Base-by-base conservation (phyloP, 73 alveolate genomes). In the Symbiodinium natans region DNA sequence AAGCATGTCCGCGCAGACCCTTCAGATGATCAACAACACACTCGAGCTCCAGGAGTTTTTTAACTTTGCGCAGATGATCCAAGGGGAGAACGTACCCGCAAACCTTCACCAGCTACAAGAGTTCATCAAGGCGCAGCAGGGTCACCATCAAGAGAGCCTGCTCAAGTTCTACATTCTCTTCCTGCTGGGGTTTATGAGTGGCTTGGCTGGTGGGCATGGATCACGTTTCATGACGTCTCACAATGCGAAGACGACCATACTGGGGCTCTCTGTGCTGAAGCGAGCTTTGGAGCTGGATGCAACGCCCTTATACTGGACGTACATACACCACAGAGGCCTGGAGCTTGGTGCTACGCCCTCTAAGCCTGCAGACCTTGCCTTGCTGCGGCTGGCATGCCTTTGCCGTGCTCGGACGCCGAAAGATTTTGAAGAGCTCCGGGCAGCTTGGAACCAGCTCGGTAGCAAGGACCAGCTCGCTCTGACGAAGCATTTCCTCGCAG, bases 121-220 rank as follows among this genome's bases (percentile, higher is more conserved):
- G 19, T 90, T 41, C 68, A 84, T 90, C 23, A 39, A 29, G 1
- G 80, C 42, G 23, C 41, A 46, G 23, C 82, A 63, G 36, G 80
- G 97, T 25, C n/a, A n/a, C n/a, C n/a, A n/a, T n/a, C n/a, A n/a
- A n/a, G 97, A 40, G 48, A 38, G 36, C 48, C 38, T 71, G 38
- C 40, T 90, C 52, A 90, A 90, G 88, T 90, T 68, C 54, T 68
- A 41, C 52, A 75, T 90, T 41, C 38, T 90, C 27, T 90, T 41
- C 31, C 52, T 71, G 48, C 36, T 90, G 56, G 97, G 89, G 29
- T 90, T 90, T 54, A 90, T 90, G 97, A 90, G 97, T 23, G 97
- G 97, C 82, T 48, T 90, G 19, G 97, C 97, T n/a, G 97, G 97
- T 8, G 97, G 97, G 13, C 38, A n/a, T 15, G 97, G 97, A 31